Percentiles rank a stretch among this genome's conserved stretches.
phyloP scores from a whole-genome alignment of 306 rosid species.

The Oxytropis ochrocephala region DNA sequence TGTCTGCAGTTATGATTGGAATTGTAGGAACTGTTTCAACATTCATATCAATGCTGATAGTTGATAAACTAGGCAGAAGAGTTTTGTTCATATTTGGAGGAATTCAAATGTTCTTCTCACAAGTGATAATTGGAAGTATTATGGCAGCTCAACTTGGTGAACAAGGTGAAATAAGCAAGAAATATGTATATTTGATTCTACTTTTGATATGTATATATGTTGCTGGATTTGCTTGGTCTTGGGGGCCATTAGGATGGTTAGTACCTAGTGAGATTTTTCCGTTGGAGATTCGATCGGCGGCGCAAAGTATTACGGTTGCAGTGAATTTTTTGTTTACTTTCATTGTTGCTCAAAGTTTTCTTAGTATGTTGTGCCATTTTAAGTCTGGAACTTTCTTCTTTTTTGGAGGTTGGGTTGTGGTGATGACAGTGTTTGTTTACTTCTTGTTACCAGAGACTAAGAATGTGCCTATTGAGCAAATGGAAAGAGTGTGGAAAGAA shows the following conservation, averaged over 20 bases:
- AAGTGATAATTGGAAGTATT: constrained; percentile 40
- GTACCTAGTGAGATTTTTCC: constrained; percentile 66
- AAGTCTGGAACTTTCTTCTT: constrained; percentile 59
- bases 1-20: constrained; percentile 33
- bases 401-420: constrained; percentile 52
- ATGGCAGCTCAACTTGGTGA: constrained; percentile 49
- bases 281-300: constrained; percentile 53
- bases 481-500: constrained; percentile 51
- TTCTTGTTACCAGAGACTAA: constrained; percentile 57
- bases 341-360: constrained; percentile 55
- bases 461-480: constrained; percentile 50
- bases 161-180: constrained; percentile 39
- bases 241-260: constrained; percentile 71
- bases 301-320: constrained; percentile 48
- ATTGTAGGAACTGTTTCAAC: constrained; percentile 39
- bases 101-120: constrained; percentile 51
- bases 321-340: constrained; percentile 54
- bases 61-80: constrained; percentile 58
- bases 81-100: constrained; percentile 52
- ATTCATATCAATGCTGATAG: constrained; percentile 59
- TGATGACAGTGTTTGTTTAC: constrained; percentile 53
- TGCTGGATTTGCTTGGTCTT: constrained; percentile 64
- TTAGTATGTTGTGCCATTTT: constrained; percentile 53
- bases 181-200: constrained; percentile 42
- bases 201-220: constrained; percentile 45